phyloP scores from a whole-genome alignment of 768 basidiomycete genomes.

The Termitomyces heimii region DNA sequence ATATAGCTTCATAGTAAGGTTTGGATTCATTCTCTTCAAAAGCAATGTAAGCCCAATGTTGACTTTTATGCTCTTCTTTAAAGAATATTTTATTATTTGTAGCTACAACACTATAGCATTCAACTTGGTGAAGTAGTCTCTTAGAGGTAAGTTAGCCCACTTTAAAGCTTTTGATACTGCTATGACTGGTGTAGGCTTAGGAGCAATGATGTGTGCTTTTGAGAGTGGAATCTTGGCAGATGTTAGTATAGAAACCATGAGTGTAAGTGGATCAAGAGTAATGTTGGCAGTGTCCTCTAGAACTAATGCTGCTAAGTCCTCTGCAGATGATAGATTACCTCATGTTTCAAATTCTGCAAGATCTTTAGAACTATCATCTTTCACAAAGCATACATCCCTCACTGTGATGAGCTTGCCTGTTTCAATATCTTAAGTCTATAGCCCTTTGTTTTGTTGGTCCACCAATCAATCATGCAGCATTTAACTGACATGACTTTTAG shows the following conservation, averaged over 20 bases:
- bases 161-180: neutral
- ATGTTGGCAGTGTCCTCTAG: neutral
- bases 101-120: too few species aligned
- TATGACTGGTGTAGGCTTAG: neutral
- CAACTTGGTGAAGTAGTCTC: neutral
- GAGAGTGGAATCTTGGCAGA: neutral
- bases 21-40: neutral
- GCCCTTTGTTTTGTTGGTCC: too few species aligned
- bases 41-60: neutral
- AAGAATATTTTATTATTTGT: too few species aligned
- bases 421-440: neutral
- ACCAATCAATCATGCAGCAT: too few species aligned
- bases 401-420: too few species aligned
- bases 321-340: too few species aligned
- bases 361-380: too few species aligned
- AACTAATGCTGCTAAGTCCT: too few species aligned
- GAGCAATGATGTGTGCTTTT: neutral
- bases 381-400: neutral
- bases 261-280: neutral
- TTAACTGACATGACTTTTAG: neutral
- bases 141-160: neutral
- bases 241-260: too few species aligned
- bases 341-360: neutral
- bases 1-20: neutral
- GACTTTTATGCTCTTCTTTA: neutral